Conservation (phyloP, 805 yeast species). For the Wickerhamia fluorescens region DNA sequence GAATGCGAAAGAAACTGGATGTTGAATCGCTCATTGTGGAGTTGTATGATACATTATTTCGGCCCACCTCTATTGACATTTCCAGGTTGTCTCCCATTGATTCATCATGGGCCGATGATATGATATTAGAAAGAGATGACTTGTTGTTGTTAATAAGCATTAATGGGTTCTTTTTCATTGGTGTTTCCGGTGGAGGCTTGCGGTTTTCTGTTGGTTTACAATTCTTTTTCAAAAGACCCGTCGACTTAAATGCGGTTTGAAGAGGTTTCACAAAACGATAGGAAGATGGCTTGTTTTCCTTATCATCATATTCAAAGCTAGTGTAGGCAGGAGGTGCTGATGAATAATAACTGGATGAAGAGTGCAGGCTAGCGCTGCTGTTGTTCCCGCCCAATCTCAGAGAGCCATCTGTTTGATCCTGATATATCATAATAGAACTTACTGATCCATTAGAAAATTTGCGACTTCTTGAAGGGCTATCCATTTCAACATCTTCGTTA, state of each 20-base stretch:
- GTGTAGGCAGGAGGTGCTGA: slow-evolving; percentile 1
- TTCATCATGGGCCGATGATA: slow-evolving; percentile 15
- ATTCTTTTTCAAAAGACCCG: slow-evolving; percentile 60
- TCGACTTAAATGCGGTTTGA: slow-evolving; percentile 74
- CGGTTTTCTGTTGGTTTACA: slow-evolving; percentile 14
- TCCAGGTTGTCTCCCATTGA: slow-evolving; percentile 14
- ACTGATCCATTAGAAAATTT: slow-evolving; percentile 16
- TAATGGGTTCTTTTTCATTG: slow-evolving; percentile 36
- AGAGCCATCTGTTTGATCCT: slow-evolving; percentile 10
- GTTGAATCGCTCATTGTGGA: slow-evolving; percentile 24
- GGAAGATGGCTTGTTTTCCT: slow-evolving; percentile 32
- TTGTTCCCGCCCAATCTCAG: no score
- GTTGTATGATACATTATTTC: slow-evolving; percentile 18
- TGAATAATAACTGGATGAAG: no score
- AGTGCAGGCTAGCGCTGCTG: slow-evolving; percentile 2
- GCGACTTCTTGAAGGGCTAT: slow-evolving; percentile 25
- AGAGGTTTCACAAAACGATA: slow-evolving; percentile 74
- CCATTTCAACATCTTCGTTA: slow-evolving; percentile 21
- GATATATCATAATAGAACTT: slow-evolving; percentile 17
- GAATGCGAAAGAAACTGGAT: slow-evolving; percentile 26
- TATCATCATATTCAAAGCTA: slow-evolving; percentile 18
- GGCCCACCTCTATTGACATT: slow-evolving; percentile 34
- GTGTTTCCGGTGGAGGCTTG: slow-evolving; percentile 38
- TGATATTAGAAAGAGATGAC: slow-evolving; percentile 12
- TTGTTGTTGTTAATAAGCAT: slow-evolving; percentile 22